Conservation (phyloP, 2,329 filamentous ascomycete species). For the Verticillium nubilum region DNA sequence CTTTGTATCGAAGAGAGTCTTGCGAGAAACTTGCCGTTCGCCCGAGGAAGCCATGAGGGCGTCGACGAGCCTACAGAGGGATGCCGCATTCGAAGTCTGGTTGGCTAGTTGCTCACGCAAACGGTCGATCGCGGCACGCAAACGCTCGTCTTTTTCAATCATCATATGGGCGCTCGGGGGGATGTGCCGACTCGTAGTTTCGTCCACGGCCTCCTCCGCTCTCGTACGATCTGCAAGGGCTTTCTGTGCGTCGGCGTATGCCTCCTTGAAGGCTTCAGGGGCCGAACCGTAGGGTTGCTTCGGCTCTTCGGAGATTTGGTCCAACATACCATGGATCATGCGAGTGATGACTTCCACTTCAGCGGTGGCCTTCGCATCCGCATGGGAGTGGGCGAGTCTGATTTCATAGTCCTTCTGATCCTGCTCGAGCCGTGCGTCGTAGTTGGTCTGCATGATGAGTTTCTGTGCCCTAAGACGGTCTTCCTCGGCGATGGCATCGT, state of each 20-base stretch:
- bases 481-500: constrained; percentile 7
- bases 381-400: background rate
- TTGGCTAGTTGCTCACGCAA: background rate
- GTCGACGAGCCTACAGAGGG: background rate
- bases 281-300: background rate
- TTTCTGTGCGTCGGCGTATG: background rate
- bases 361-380: background rate
- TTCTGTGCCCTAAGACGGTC: constrained; percentile 4
- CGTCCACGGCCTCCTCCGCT: background rate
- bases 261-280: background rate
- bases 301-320: too few species aligned
- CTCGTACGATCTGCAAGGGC: background rate
- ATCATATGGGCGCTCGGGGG: background rate
- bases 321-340: background rate
- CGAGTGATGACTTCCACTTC: background rate
- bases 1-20: background rate
- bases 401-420: background rate
- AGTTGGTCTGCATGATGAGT: background rate
- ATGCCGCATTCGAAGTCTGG: background rate
- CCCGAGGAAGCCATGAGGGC: background rate
- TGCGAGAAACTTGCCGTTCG: background rate
- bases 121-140: background rate
- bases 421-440: background rate
- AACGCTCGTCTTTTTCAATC: background rate
- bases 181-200: background rate